Percentiles rank a stretch among this genome's conserved stretches.
phyloP scores from a whole-genome alignment of 306 rosid genomes.

The Myrica gale region DNA sequence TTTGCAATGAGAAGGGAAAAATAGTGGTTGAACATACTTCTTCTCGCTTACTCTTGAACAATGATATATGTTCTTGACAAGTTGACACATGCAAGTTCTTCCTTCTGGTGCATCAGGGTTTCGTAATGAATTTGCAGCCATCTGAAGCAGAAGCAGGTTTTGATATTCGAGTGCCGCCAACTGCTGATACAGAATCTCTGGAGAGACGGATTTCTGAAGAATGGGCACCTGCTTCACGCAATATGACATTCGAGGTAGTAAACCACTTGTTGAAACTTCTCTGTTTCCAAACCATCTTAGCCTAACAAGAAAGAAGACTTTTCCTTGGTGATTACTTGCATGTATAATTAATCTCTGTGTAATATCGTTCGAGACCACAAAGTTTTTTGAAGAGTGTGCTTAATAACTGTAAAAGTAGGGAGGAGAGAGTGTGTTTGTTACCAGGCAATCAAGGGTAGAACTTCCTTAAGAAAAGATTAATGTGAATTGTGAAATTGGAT shows the following conservation, averaged over 20 bases:
- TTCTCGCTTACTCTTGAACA: not conserved
- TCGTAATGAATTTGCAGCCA: conserved; percentile 97
- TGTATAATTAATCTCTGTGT: not conserved
- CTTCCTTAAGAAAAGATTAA: not conserved
- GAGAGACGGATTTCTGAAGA: conserved; percentile 66
- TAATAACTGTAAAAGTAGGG: not conserved
- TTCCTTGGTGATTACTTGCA: not conserved
- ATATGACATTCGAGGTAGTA: conserved; percentile 77
- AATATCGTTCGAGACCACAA: not conserved
- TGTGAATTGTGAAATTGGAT: not conserved
- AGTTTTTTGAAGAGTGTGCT: not conserved
- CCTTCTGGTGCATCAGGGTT: conserved; percentile 59
- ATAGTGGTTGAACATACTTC: not conserved
- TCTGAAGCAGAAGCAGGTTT: conserved; percentile 99
- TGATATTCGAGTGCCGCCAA: conserved; percentile 88
- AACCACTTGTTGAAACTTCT: not conserved
- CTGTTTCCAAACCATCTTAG: too few species aligned
- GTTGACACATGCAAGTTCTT: conserved; percentile 3
- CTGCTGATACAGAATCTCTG: conserved; percentile 47
- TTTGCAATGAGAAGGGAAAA: not conserved
- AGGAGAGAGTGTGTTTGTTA: not conserved
- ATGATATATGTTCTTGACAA: not conserved
- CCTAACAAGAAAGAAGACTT: not conserved
- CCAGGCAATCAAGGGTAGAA: not conserved
- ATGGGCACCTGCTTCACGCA: conserved; percentile 73